These are phyloP conservation scores for Gonium pectorale DNA, from an alignment of 139 green algal genomes.

Conservation along the genomic window DNA sequence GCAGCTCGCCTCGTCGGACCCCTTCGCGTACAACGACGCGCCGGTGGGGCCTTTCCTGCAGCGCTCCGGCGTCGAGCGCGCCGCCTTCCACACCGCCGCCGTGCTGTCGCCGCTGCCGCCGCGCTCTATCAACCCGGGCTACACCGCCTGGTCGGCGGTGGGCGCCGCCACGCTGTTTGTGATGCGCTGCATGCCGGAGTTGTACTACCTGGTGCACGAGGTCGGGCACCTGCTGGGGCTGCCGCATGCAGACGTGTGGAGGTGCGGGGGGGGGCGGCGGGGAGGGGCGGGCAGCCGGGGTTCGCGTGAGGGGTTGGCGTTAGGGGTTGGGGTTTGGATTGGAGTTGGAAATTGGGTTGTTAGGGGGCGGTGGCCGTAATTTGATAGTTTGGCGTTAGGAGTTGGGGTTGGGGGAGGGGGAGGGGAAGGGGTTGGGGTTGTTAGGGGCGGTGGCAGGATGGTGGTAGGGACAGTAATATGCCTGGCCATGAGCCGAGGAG, in stretches of 20 bases:
- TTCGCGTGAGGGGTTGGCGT: no score
- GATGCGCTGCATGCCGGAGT: conserved; percentile 57
- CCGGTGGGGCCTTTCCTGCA: conserved; percentile 39
- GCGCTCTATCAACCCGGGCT: conserved; percentile 47
- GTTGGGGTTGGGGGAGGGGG: no score
- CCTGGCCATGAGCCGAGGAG: no score
- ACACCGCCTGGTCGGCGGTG: conserved; percentile 56
- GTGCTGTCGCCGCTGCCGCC: conserved; percentile 41
- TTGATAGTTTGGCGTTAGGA: no score
- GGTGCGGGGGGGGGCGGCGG: background rate
- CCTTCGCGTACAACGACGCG: conserved; percentile 53
- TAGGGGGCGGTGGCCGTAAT: no score
- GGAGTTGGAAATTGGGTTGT: no score
- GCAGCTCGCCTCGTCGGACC: background rate
- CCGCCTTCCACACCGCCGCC: conserved; percentile 45
- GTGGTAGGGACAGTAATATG: no score
- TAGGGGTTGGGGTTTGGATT: no score
- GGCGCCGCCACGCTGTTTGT: conserved; percentile 49
- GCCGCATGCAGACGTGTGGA: conserved; percentile 53
- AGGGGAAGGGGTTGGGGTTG: no score
- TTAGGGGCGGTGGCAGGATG: no score
- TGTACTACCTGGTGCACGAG: conserved; percentile 63
- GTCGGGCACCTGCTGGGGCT: conserved; percentile 57
- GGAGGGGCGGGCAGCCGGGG: no score
- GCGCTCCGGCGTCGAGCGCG: conserved; percentile 28